phyloP scores from a whole-genome alignment of 148 eudicot species.

The Polygonum maritimum region DNA sequence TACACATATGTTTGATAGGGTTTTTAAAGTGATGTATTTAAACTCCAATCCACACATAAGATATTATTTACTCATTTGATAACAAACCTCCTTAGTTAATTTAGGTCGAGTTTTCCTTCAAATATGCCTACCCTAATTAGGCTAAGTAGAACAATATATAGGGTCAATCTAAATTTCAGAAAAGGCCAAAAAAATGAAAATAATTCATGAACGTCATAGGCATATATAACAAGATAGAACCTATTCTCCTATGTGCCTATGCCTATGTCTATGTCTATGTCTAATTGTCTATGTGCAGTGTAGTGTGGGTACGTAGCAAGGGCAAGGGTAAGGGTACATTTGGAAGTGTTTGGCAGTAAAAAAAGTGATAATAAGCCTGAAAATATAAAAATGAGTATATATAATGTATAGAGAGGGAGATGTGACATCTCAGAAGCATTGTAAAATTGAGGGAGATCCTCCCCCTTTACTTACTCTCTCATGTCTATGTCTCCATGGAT shows the following conservation, averaged over 20 bases:
- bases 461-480: constrained; percentile 13
- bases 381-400: neutral
- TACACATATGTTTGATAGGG: no score
- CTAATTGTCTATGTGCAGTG: neutral
- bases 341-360: constrained; percentile 8
- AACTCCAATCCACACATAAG: no score
- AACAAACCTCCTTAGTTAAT: no score
- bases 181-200: no score
- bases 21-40: no score
- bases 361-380: neutral
- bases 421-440: constrained; percentile 36
- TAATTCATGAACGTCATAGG: no score
- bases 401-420: neutral
- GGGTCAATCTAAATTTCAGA: no score
- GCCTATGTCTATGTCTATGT: neutral
- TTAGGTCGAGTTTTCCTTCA: no score
- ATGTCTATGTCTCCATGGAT: constrained; percentile 3
- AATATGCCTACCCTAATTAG: no score
- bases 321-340: constrained; percentile 13
- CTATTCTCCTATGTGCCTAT: neutral
- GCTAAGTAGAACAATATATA: no score
- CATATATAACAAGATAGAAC: no score
- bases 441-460: constrained; percentile 67
- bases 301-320: neutral
- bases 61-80: no score